Base-by-base conservation (phyloP, 1,139 yeast genomes). In the Casaregolazyma suthepensis region DNA sequence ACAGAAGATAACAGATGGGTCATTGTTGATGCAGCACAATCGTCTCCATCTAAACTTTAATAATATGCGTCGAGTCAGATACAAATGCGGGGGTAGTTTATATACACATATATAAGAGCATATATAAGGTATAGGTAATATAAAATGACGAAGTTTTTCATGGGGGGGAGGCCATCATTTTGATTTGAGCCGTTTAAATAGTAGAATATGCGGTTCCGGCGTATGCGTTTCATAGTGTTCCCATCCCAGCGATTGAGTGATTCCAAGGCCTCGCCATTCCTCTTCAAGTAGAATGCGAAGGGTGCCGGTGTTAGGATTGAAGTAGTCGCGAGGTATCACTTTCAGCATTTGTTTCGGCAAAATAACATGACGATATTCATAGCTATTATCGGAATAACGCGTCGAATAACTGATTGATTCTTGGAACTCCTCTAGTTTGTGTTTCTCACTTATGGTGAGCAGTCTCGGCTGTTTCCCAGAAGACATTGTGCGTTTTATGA, bases 191-290 rank as follows among this genome's bases (percentile, higher is more conserved):
- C 57, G 64, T 67, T 91, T 93, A 75, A 94, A 94, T 59, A 94
- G 76, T 58, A 94, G 75, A 58, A 94, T 93, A 68, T 94, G 99
- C 26, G 99, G 99, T 70, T 94, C 99, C 38, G 99, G 99, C 0
- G 97, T 83, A 71, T 94, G 99, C 51, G 96, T 91, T 66, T 93
- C 99, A 68, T 93, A 94, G 70, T 94, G 99, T 51, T 81, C 94
- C 99, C 99, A 94, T 1, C 99, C 99, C 57, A 94, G 76, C 48
- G 96, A 87, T 70, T 93, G 99, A 10, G 99, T 94, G 64, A 94
- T 90, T 3, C 99, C 99, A 54, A 94, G 76, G 1, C 98, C 98
- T 70, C 99, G 79, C 99, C 99, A 94, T 71, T 94, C 99, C 62
- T 93, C 98, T 70, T 94, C 99, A 56, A 86, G 72, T 52, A 94